Conservation (phyloP, 2,329 filamentous ascomycete genomes). For the Pseudopyrenochaeta lycopersici region DNA sequence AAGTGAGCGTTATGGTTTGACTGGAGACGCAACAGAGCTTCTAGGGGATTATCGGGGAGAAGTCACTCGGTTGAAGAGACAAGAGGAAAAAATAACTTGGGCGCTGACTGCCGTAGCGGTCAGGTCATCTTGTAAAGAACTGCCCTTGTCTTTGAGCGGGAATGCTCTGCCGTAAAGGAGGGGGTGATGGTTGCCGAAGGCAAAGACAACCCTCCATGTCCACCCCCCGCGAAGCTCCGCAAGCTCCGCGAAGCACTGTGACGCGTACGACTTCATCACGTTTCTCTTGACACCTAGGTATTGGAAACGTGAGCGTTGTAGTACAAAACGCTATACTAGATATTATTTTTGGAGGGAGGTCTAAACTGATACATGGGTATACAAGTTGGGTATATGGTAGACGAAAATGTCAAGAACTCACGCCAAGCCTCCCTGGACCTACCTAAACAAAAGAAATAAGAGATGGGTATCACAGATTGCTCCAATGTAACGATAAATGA, state of each 20-base stretch:
- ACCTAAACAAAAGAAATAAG: conserved; percentile 10
- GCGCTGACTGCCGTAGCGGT: conserved; percentile 1
- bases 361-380: not conserved
- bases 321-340: not conserved
- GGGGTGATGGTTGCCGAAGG: conserved; percentile 21
- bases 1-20: not conserved
- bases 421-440: conserved; percentile 1
- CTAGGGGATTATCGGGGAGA: not conserved
- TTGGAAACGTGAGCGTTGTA: not conserved
- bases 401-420: conserved; percentile 1
- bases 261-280: not conserved
- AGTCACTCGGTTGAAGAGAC: not conserved
- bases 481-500: conserved; percentile 1
- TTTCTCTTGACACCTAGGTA: not conserved
- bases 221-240: no score
- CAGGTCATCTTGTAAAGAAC: conserved; percentile 6
- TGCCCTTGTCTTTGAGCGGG: conserved; percentile 6
- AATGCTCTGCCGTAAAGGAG: conserved; percentile 16
- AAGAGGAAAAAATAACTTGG: not conserved
- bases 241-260: conserved; percentile 4
- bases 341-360: not conserved
- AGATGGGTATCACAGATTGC: conserved; percentile 14
- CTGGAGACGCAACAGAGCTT: not conserved
- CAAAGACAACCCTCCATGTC: not conserved
- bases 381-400: conserved; percentile 3